Evolutionary conservation across 441 rosid genomes (phyloP), one percentile per base, ranked within the genome.

Genomic region (Populus hybrid): DNA sequence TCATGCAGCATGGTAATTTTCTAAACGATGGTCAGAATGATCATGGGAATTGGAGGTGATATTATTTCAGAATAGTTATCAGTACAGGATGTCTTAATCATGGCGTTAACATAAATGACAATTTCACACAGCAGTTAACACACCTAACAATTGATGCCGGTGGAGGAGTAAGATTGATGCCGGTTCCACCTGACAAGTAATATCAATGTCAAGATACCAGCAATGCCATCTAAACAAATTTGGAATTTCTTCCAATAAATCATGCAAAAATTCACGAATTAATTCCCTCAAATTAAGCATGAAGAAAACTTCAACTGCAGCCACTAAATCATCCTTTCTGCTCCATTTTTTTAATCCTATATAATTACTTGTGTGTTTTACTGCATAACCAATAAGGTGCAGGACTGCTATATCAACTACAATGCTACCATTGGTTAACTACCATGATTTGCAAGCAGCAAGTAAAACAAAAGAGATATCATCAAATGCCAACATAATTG

Each of bases 161-260:
- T 21, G 98, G 98, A 35, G 99, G 99, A 73, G 97, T 95, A 79
- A 95, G 93, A 81, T 95, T 95, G 84, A 95, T 92, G 88, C 98
- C 99, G 73, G 98, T 96, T 86, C 99, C 98, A 71, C 99, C 99
- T 94, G 88, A 21, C 72, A 80, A 80, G 79, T 3, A 79, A 82
- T 74, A 82, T 26, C 72, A 14, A 42, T 7, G 61, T 73, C 28
- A 85, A 72, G 75, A 86, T 26, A 75, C 53, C 76, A 66, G 73
- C 78, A 78, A 79, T 63, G 76, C 30, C 75, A 35, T 40, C 67
- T 26, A 50, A 9, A 72, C 19, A 67, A 67, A 67, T n/a, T 6
- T 57, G 34, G 21, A 35, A 67, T 5, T 46, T 30, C 30, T 23
- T 69, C 35, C 28, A 61, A 21, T 63, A 46, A 19, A 26, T n/a